phyloP scores from a whole-genome alignment of 139 green algal genomes.

The Tetradesmus obliquus region DNA sequence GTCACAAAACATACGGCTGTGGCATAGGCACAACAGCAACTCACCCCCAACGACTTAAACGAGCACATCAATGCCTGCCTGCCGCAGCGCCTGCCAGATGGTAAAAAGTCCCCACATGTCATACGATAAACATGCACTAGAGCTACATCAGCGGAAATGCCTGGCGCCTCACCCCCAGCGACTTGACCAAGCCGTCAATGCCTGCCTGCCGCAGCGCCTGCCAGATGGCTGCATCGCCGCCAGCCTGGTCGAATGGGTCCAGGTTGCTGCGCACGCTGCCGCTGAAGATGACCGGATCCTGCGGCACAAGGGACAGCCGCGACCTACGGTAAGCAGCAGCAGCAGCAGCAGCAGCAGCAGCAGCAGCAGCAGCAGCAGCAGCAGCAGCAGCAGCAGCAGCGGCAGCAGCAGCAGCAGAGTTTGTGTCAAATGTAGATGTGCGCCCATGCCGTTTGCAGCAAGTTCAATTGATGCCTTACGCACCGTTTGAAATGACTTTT shows the following conservation, averaged over 20 bases:
- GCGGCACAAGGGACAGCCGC: conserved; percentile 75
- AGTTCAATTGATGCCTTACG: too few species aligned
- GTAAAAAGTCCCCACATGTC: not conserved
- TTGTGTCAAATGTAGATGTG: too few species aligned
- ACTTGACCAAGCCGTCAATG: conserved; percentile 55
- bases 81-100: conserved; percentile 72
- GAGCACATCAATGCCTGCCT: conserved; percentile 60
- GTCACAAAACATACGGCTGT: too few species aligned
- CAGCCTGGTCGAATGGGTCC: conserved; percentile 85
- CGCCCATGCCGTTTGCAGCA: too few species aligned
- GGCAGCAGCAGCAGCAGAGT: not conserved
- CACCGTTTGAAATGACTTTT: too few species aligned
- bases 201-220: conserved; percentile 62
- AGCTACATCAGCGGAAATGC: too few species aligned
- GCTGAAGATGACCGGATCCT: conserved; percentile 96
- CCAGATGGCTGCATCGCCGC: conserved; percentile 79
- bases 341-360: not conserved
- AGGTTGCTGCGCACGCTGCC: conserved; percentile 94
- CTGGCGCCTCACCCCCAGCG: not conserved
- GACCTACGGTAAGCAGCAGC: conserved; percentile 61
- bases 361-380: not conserved
- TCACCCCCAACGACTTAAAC: conserved; percentile 16
- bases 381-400: not conserved
- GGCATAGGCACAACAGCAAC: too few species aligned
- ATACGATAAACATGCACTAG: too few species aligned